Evolutionary conservation across 2,329 filamentous ascomycete species (phyloP).

Genomic region (Epichloe baconii): DNA sequence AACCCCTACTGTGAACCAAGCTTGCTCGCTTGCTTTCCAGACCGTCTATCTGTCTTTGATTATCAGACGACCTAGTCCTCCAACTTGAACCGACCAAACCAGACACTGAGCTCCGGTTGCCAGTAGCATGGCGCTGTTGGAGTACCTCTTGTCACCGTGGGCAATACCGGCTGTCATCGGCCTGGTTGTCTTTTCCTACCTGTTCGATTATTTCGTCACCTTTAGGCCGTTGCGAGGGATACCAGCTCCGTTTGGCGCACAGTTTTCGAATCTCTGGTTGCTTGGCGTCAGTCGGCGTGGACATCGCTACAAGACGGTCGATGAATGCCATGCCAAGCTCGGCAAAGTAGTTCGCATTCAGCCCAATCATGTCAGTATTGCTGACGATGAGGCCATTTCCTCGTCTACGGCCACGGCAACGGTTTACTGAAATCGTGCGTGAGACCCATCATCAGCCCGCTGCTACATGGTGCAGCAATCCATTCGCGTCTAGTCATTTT

Average conservation of each 20-base stretch:
- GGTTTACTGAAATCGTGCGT: slow-evolving; percentile 57
- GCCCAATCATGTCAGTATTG: slow-evolving; percentile 72
- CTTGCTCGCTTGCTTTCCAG: too few relatives aligned
- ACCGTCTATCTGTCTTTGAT: background rate
- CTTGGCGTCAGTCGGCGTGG: slow-evolving; percentile 53
- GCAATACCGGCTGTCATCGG: slow-evolving; percentile 31
- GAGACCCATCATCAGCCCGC: background rate
- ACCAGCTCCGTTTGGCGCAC: slow-evolving; percentile 48
- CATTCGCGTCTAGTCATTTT: slow-evolving; percentile 3
- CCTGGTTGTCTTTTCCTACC: slow-evolving; percentile 37
- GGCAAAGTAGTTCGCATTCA: slow-evolving; percentile 74
- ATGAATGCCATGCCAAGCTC: slow-evolving; percentile 59
- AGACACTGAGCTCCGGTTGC: too few relatives aligned
- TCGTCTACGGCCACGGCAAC: slow-evolving; percentile 70
- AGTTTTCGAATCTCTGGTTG: slow-evolving; percentile 72
- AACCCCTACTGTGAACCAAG: background rate
- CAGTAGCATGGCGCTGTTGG: slow-evolving; percentile 16
- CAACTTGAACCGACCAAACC: too few relatives aligned
- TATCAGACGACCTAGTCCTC: background rate
- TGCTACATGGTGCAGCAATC: background rate
- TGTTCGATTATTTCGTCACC: slow-evolving; percentile 48
- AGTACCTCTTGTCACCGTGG: slow-evolving; percentile 30
- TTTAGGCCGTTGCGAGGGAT: slow-evolving; percentile 36
- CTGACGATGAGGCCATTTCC: slow-evolving; percentile 65
- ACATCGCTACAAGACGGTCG: slow-evolving; percentile 48